phyloP scores from a whole-genome alignment of 1,284 basidiomycete genomes.

The Cryptococcus sp. region DNA sequence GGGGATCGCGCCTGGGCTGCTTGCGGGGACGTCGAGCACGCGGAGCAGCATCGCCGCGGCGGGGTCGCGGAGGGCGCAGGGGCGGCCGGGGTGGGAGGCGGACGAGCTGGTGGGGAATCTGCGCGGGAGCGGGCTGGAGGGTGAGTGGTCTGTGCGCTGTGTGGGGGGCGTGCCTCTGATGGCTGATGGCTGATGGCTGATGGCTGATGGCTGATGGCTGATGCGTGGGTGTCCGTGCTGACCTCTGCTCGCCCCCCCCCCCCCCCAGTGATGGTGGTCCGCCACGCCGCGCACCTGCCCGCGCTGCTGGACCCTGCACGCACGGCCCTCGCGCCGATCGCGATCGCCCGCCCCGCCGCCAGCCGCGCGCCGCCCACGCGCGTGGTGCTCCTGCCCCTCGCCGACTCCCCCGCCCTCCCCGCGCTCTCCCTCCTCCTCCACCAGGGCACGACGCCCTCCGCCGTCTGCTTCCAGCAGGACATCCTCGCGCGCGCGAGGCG shows the following conservation, averaged over 20 bases:
- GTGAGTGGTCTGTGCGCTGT: conserved; percentile 28
- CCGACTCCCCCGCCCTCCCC: conserved; percentile 44
- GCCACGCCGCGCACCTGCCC: conserved; percentile 37
- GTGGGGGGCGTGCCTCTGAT: background rate
- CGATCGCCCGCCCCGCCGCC: conserved; percentile 12
- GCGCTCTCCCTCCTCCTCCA: conserved; percentile 43
- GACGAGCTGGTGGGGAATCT: conserved; percentile 45
- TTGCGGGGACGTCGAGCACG: conserved; percentile 5
- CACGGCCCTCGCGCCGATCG: conserved; percentile 7
- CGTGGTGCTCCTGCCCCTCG: conserved; percentile 46
- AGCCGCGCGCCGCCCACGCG: conserved; percentile 21
- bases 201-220: too few relatives aligned
- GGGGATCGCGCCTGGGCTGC: conserved; percentile 4
- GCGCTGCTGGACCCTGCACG: conserved; percentile 23
- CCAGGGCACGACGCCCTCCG: conserved; percentile 46
- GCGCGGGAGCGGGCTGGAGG: conserved; percentile 43
- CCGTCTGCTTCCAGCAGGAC: conserved; percentile 51
- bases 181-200: too few relatives aligned
- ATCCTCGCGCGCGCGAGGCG: conserved; percentile 42
- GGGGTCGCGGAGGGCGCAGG: conserved; percentile 10
- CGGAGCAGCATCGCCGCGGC: conserved; percentile 33
- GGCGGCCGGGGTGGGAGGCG: conserved; percentile 42
- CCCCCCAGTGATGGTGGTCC: conserved; percentile 36
- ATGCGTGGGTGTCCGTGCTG: too few relatives aligned
- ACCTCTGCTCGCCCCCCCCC: background rate